Conservation (phyloP, 192 early-diverging fungal species). For the Linnemannia hyalina region DNA sequence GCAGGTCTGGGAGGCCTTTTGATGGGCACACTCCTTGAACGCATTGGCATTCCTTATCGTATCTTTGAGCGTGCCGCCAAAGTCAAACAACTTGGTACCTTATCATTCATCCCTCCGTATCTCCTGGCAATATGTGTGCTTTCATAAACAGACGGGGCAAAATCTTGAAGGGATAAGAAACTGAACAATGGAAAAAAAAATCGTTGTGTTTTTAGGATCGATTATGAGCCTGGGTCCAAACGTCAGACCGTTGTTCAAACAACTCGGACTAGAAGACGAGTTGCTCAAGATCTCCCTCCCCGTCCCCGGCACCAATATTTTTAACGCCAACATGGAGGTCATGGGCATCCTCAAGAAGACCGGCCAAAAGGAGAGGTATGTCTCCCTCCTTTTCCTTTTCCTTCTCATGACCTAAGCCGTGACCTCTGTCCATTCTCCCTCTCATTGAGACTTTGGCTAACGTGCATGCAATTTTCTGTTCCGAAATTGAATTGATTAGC, state of each 20-base stretch:
- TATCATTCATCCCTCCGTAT: too few relatives aligned
- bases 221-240: conserved; percentile 29
- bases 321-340: background rate
- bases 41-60: background rate
- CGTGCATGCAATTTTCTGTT: background rate
- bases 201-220: background rate
- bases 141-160: background rate
- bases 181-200: background rate
- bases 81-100: conserved; percentile 1
- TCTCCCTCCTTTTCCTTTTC: background rate
- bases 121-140: too few relatives aligned
- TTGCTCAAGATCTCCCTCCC: conserved; percentile 10
- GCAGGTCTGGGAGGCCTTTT: conserved; percentile 10
- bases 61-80: background rate
- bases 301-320: background rate
- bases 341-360: conserved; percentile 4
- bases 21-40: background rate
- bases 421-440: background rate
- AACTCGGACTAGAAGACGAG: conserved; percentile 25
- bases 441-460: background rate
- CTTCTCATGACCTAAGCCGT: background rate
- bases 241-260: conserved; percentile 27
- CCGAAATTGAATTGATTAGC: background rate
- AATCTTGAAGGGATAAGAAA: background rate
- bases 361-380: conserved; percentile 16